These are phyloP conservation scores for Paspalum notatum DNA, from an alignment of 176 grass and related monocot genomes.

Conservation along the genomic window DNA sequence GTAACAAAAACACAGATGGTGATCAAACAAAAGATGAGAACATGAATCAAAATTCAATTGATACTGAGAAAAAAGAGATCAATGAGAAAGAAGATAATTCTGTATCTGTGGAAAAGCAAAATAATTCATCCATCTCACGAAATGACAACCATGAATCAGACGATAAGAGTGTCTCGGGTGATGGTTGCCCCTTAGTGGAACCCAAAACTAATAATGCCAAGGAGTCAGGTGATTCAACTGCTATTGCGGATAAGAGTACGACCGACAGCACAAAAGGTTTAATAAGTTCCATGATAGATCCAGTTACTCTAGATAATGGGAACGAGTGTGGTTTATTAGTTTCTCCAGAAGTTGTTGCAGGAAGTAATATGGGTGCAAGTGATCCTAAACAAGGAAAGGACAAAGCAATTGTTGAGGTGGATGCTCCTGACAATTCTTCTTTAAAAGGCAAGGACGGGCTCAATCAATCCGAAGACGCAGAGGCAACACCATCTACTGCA, in stretches of 20 bases:
- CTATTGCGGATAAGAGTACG: slow-evolving; percentile 40
- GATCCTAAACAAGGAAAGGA: slow-evolving; percentile 39
- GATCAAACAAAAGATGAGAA: slow-evolving; percentile 57
- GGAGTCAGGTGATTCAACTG: slow-evolving; percentile 45
- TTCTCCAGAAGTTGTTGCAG: slow-evolving; percentile 45
- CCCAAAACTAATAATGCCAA: slow-evolving; percentile 25
- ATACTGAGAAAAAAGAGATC: slow-evolving; percentile 42
- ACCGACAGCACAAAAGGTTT: slow-evolving; percentile 41
- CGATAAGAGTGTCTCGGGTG: slow-evolving; percentile 36
- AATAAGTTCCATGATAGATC: slow-evolving; percentile 30
- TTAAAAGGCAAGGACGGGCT: slow-evolving; percentile 34
- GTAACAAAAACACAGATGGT: slow-evolving; percentile 49
- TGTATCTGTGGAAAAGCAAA: slow-evolving; percentile 49
- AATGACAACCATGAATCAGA: slow-evolving; percentile 44
- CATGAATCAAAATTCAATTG: slow-evolving; percentile 40
- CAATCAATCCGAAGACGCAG: slow-evolving; percentile 46
- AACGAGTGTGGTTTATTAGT: slow-evolving; percentile 37
- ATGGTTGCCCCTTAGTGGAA: slow-evolving; percentile 32
- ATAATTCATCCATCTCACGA: slow-evolving; percentile 40
- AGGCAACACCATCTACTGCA: slow-evolving; percentile 24
- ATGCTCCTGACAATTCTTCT: slow-evolving; percentile 42
- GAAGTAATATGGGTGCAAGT: slow-evolving; percentile 36
- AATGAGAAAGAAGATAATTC: slow-evolving; percentile 48
- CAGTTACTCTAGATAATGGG: slow-evolving; percentile 37
- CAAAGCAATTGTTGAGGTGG: slow-evolving; percentile 46